A percentile compares a stretch with the other conserved stretches of the same genome.
These are phyloP conservation scores for Porogramme epimiltina DNA, from an alignment of 1,284 basidiomycete genomes.

Conservation along the genomic window DNA sequence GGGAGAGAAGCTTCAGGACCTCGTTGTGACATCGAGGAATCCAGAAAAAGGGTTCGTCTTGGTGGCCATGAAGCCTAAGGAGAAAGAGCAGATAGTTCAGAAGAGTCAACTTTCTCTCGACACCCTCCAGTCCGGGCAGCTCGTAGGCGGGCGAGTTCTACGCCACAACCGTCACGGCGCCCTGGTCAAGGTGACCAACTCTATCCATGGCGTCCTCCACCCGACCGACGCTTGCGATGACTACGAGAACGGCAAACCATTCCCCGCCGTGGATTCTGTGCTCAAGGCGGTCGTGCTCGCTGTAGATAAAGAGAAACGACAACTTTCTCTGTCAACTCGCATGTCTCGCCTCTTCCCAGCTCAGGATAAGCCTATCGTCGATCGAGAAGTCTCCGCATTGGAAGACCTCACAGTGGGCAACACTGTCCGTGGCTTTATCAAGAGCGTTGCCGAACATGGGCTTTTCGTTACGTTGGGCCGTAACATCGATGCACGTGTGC, in stretches of 20 bases:
- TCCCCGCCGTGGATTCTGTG: conserved; percentile 68
- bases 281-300: conserved; percentile 72
- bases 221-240: conserved; percentile 85
- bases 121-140: conserved; percentile 67
- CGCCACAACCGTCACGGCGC: conserved; percentile 70
- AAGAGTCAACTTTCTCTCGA: conserved; percentile 66
- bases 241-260: conserved; percentile 58
- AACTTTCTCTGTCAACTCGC: conserved; percentile 80
- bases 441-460: conserved; percentile 84
- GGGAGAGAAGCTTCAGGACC: conserved; percentile 75
- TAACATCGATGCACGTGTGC: conserved; percentile 85
- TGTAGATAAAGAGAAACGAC: conserved; percentile 67
- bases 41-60: conserved; percentile 87
- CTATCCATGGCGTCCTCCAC: conserved; percentile 75
- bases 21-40: conserved; percentile 91
- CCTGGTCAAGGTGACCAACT: conserved; percentile 72
- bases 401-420: conserved; percentile 74
- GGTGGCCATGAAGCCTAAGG: conserved; percentile 72
- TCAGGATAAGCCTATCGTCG: conserved; percentile 52
- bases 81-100: conserved; percentile 46
- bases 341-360: conserved; percentile 66
- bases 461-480: conserved; percentile 90
- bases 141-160: conserved; percentile 78
- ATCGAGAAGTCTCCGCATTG: conserved; percentile 70
- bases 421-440: conserved; percentile 85